Conservation (phyloP, 192 early-diverging fungal species). For the Coemansia sp. region DNA sequence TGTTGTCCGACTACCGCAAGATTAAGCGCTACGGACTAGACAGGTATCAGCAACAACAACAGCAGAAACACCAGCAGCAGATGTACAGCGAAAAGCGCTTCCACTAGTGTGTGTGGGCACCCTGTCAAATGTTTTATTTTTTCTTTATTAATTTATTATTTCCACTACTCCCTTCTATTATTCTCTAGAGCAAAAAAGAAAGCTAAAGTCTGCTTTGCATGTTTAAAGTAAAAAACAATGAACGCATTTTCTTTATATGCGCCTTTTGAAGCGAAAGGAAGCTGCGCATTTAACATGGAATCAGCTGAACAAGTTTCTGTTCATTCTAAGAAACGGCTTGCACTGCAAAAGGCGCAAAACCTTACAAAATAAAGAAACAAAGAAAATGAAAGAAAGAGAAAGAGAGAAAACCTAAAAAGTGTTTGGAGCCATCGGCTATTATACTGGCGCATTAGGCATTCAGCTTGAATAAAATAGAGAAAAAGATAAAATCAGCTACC, state of each 20-base stretch:
- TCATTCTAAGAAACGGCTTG: no score
- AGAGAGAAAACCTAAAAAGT: no score
- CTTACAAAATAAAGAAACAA: background rate
- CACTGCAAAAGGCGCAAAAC: no score
- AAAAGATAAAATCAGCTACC: no score
- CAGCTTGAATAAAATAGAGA: no score
- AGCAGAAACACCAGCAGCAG: background rate
- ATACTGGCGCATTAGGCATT: no score
- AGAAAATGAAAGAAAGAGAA: background rate
- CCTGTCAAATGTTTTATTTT: constrained; percentile 7
- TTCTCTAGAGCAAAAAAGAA: background rate
- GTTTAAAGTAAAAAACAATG: background rate
- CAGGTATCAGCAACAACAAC: background rate
- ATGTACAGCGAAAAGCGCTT: background rate
- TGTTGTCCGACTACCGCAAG: constrained; percentile 13
- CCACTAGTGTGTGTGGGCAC: background rate
- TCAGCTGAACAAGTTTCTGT: constrained; percentile 6
- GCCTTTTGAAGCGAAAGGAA: background rate
- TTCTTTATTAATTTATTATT: constrained; percentile 7
- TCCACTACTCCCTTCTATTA: background rate
- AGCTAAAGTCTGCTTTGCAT: background rate
- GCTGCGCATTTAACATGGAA: background rate
- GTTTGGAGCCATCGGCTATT: no score
- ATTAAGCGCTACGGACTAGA: constrained; percentile 22
- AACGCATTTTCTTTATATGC: background rate